These are phyloP conservation scores for Prunus yedoensis DNA, from an alignment of 331 rosid species.

Conservation along the genomic window DNA sequence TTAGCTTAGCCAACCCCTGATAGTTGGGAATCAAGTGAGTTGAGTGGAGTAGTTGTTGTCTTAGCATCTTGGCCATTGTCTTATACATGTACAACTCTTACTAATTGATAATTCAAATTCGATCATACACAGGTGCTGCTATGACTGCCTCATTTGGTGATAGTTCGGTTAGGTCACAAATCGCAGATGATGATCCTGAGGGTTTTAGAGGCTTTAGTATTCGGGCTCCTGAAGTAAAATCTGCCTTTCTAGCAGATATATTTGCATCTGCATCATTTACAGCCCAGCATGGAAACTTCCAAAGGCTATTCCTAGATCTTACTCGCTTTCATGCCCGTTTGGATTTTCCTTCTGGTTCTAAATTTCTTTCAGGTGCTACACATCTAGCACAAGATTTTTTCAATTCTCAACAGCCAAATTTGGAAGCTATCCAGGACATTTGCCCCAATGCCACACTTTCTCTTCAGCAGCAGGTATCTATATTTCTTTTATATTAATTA, in stretches of 20 bases:
- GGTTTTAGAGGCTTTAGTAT: conserved; percentile 45
- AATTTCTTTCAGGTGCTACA: conserved; percentile 69
- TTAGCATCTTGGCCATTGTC: background rate
- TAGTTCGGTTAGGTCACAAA: conserved; percentile 43
- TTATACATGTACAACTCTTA: background rate
- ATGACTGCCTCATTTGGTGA: conserved; percentile 62
- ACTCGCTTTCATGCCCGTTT: conserved; percentile 71
- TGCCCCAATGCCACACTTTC: conserved; percentile 71
- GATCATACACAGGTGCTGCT: conserved; percentile 61
- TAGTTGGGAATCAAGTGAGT: background rate
- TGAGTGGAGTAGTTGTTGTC: background rate
- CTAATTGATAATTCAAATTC: background rate
- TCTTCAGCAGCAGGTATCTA: conserved; percentile 88
- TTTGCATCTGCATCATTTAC: conserved; percentile 71
- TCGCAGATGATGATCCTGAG: conserved; percentile 41
- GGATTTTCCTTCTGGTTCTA: conserved; percentile 77
- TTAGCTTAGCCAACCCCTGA: background rate
- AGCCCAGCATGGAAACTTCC: conserved; percentile 85
- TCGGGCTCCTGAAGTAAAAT: conserved; percentile 48
- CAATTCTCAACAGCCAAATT: conserved; percentile 58
- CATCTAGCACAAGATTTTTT: conserved; percentile 59
- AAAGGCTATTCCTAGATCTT: conserved; percentile 66
- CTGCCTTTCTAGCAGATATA: conserved; percentile 59
- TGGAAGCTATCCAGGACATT: conserved; percentile 59
- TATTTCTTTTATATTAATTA: conserved; percentile 19